Conservation (phyloP, 495 filamentous ascomycete species). For the Neurospora intermedia region DNA sequence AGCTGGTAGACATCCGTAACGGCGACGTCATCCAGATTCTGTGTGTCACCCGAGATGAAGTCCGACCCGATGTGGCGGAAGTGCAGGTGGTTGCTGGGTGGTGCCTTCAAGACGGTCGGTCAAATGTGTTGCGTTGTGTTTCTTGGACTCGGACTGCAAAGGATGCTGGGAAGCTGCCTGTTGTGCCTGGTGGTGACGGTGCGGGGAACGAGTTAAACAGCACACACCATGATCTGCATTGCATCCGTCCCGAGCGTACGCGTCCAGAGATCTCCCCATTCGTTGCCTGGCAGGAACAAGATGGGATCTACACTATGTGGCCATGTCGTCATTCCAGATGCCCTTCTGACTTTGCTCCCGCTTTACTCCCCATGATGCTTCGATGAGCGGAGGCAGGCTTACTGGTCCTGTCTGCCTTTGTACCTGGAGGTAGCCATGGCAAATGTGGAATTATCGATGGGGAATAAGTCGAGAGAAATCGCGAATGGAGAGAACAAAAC, state of each 20-base stretch:
- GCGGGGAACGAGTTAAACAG: constrained; percentile 3
- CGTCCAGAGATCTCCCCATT: neutral
- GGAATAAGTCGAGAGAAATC: neutral
- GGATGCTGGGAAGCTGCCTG: neutral
- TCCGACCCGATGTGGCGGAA: neutral
- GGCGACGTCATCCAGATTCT: constrained; percentile 19
- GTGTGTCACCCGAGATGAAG: constrained; percentile 10
- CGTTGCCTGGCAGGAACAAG: neutral
- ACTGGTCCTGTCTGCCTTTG: neutral
- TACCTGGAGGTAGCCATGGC: neutral
- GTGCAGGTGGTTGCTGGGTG: neutral
- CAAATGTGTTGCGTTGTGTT: neutral
- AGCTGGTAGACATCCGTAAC: constrained; percentile 11
- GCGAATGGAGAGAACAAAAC: neutral
- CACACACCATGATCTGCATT: constrained; percentile 1
- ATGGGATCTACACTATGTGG: neutral
- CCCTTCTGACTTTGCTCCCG: neutral
- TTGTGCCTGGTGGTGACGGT: neutral
- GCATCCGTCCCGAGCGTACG: neutral
- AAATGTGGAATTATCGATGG: neutral
- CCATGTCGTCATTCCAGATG: neutral
- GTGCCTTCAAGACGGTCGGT: neutral
- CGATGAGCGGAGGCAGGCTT: neutral
- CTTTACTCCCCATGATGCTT: neutral
- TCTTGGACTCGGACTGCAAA: neutral